Evolutionary conservation across 805 yeast species (phyloP), one percentile per base, ranked within the genome.

Genomic region (Candida manassasensis): DNA sequence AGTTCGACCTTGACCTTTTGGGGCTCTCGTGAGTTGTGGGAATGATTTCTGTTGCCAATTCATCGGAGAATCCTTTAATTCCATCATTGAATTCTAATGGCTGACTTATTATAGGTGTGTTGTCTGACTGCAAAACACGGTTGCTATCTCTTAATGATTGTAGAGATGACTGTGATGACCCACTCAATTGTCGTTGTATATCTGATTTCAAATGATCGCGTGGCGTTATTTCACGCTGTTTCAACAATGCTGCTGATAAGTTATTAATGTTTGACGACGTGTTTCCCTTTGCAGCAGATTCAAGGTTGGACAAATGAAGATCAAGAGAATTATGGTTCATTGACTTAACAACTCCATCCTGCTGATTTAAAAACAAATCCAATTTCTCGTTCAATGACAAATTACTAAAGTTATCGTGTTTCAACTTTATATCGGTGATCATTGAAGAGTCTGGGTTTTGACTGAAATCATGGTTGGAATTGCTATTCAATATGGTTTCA

Each of bases 341-440:
- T 18, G 11, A 28, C n/a, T 19, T 18, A 7, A 29, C 19, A 18
- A 35, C 21, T 4, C 21, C 12, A 22, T 29, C 21, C 12, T 36
- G 14, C 10, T 41, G 49, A 40, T 31, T 48, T 11, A 73, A 52
- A 29, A 63, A 68, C 2, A 71, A 55, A 37, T 68, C 71, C 37
- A 73, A 53, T 45, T 67, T 71, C 40, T 73, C 70, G 40, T 67
- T 67, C 26, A 73, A 50, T 2, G 68, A 50, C 27, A 65, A 32
- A 55, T 57, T 50, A 49, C 59, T 39, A 48, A 46, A 45, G 36
- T 51, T 40, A 27, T 47, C 38, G 40, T 42, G 59, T 55, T 45
- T 48, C 21, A 55, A 39, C 31, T 45, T 52, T 33, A 49, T 37
- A 7, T 42, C 36, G 11, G 46, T 44, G 14, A 53, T 37, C 1